These are phyloP conservation scores for Thalia dealbata DNA, from an alignment of 176 grass and related monocot genomes.

Conservation along the genomic window DNA sequence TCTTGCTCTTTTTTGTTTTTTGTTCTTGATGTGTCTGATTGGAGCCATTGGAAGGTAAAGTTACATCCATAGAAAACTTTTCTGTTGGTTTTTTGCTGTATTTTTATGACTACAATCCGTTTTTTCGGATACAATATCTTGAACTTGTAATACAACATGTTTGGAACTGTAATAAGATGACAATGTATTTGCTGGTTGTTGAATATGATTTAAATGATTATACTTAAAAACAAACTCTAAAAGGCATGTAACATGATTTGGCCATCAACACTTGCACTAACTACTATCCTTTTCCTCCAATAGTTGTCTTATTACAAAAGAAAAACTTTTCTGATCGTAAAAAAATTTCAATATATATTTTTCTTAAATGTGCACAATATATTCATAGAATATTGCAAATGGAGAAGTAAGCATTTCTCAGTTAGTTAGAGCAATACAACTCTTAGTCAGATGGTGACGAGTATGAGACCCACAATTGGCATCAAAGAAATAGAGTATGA, in stretches of 20 bases:
- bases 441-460: too few relatives aligned
- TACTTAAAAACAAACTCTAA: not conserved
- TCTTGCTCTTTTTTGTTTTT: constrained; percentile 89
- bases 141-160: not conserved
- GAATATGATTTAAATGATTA: not conserved
- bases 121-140: not conserved
- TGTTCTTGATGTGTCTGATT: constrained; percentile 94
- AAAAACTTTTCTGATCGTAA: too few relatives aligned
- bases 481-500: too few relatives aligned
- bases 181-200: not conserved
- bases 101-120: not conserved
- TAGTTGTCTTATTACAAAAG: too few relatives aligned
- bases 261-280: too few relatives aligned
- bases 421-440: too few relatives aligned
- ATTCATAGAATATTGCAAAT: too few relatives aligned
- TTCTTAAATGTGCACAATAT: too few relatives aligned
- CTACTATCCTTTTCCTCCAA: too few relatives aligned
- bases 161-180: not conserved
- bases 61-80: constrained; percentile 10
- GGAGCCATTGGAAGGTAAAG: constrained; percentile 94
- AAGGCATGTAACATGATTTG: not conserved
- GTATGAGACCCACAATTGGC: too few relatives aligned
- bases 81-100: constrained; percentile 16
- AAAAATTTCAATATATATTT: too few relatives aligned
- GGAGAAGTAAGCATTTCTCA: too few relatives aligned